Base-by-base conservation (phyloP, 768 basidiomycete genomes). In the Boletus tomentosulus region DNA sequence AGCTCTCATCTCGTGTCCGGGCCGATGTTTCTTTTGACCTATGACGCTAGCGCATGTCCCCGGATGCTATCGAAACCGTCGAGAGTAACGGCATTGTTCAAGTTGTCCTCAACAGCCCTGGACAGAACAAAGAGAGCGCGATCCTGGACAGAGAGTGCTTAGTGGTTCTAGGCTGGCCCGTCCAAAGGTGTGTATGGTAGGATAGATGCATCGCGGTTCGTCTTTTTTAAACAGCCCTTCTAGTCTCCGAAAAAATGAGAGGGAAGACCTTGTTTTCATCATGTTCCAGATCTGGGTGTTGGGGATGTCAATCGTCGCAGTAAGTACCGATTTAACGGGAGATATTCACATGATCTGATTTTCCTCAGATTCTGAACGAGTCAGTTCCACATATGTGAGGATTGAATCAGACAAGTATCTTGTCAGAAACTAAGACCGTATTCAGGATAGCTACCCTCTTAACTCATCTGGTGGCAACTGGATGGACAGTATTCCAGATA, bases 281-380 rank as follows among this genome's bases (percentile, higher is more conserved):
- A 76, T 78, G 6, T 92, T 90, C 72, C 87, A 91, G 59, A 71
- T 88, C 51, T 92, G 89, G 89, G 82, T 89, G 6, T 73, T 89
- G 15, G 86, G 84, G 30, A 86, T 89, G 84, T 88, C 87, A 11
- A 53, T 85, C 28, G 84, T 88, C 42, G 88, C 88, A 38, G 68
- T 63, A 49, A 58, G 69, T 60, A 47, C 25, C 2, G 53, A 37
- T 47, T 57, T 10, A 35, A 54, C 19, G 64, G 80, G 30, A 63
- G 24, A 35, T 13, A 45, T 41, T 15, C 19, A 43, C 35, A 25
- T 15, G 11, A 9, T 41, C 30, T 51, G 31, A 48, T 47, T 12
- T 30, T 34, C 33, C 9, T 9, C 54, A 69, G 64, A 57, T 80
- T 51, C 62, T 79, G 53, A 89, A 90, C 67, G 88, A 91, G 70